phyloP scores from a whole-genome alignment of 768 basidiomycete species.

The Xerocomus potaroensis region DNA sequence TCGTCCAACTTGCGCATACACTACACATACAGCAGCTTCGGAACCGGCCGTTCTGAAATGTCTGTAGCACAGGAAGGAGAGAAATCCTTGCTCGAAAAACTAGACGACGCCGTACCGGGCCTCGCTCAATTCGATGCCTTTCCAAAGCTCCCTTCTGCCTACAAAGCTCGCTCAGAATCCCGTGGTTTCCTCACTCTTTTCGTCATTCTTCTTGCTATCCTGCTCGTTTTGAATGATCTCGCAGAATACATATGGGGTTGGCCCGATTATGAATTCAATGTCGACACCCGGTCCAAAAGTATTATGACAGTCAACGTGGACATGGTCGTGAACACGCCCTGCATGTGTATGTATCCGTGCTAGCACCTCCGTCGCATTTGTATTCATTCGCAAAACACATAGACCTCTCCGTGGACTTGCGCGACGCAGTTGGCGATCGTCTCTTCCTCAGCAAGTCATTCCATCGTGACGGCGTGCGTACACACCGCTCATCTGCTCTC shows the following conservation, averaged over 20 bases:
- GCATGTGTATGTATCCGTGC: conserved; percentile 64
- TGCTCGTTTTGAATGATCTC: conserved; percentile 84
- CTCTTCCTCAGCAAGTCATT: conserved; percentile 78
- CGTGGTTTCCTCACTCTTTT: conserved; percentile 80
- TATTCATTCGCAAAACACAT: conserved; percentile 2
- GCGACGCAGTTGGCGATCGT: conserved; percentile 93
- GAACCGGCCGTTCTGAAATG: conserved; percentile 5
- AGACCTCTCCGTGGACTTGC: conserved; percentile 85
- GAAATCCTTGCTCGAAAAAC: conserved; percentile 49
- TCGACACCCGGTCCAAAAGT: conserved; percentile 60
- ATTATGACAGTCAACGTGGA: conserved; percentile 88
- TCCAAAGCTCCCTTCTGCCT: conserved; percentile 77
- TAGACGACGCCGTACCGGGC: conserved; percentile 55
- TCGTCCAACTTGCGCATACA: too few relatives aligned
- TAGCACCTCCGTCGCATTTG: neutral
- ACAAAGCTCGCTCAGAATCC: conserved; percentile 73
- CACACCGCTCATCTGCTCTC: neutral
- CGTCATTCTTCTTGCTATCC: conserved; percentile 57
- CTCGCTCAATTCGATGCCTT: conserved; percentile 81
- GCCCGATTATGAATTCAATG: conserved; percentile 84
- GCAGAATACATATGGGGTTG: conserved; percentile 93
- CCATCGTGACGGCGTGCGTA: conserved; percentile 75
- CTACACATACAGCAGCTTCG: neutral
- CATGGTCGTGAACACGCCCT: conserved; percentile 89
- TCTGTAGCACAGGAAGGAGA: conserved; percentile 10